Evolutionary conservation across 306 rosid species (phyloP).

Genomic region (Fragaria ananassa): DNA sequence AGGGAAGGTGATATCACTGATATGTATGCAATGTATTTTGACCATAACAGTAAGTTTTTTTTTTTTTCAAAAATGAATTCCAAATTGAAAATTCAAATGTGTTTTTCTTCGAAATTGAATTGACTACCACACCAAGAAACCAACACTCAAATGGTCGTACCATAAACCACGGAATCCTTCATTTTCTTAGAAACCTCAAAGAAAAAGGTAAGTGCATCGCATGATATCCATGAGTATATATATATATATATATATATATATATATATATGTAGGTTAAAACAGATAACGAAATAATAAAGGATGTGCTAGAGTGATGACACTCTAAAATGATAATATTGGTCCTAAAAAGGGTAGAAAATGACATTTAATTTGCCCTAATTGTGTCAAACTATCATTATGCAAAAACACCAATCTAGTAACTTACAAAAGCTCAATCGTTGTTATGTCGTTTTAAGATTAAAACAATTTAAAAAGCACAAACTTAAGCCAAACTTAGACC

Average conservation of each 20-base stretch:
- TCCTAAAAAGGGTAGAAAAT: too few relatives aligned
- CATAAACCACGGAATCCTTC: neutral
- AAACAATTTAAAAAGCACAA: too few relatives aligned
- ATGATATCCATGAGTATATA: neutral
- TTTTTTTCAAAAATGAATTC: neutral
- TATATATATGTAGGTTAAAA: neutral
- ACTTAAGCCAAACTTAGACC: too few relatives aligned
- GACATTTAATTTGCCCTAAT: too few relatives aligned
- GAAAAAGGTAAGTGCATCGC: neutral
- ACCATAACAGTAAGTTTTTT: neutral
- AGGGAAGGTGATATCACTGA: neutral
- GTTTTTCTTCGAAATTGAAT: neutral
- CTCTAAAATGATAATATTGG: too few relatives aligned
- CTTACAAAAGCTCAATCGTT: too few relatives aligned
- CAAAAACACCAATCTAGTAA: too few relatives aligned
- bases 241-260: neutral
- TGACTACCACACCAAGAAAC: neutral
- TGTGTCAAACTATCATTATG: too few relatives aligned
- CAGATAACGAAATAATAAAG: neutral
- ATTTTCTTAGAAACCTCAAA: neutral
- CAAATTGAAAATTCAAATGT: neutral
- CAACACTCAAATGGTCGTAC: neutral
- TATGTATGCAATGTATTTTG: neutral
- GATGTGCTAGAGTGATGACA: neutral
- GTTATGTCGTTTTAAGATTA: too few relatives aligned